Base-by-base conservation (phyloP, 2,329 filamentous ascomycete species). In the Arthrobotrys entomopaga region DNA sequence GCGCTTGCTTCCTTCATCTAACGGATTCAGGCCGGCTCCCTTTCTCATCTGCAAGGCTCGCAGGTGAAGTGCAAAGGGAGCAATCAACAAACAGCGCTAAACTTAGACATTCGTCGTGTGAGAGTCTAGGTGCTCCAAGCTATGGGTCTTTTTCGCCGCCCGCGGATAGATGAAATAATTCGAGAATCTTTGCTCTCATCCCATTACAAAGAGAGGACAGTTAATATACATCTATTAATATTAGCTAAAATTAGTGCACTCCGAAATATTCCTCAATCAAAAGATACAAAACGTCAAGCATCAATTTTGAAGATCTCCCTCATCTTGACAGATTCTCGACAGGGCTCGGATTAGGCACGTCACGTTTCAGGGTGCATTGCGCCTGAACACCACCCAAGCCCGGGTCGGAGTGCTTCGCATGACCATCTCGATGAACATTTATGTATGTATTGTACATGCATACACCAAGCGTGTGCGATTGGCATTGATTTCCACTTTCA, bases 301-400 rank as follows among this genome's bases (percentile, higher is more conserved):
- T 49, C 58, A 46, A 40, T 19, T 46, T n/a, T 40, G 46, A 57
- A 43, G 13, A 4, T 34, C 29, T 22, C 34, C 26, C 22, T 42
- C 20, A 43, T 54, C 38, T 57, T 40, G 52, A 42, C 52, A 19
- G 42, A 46, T 46, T 46, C 15, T 46, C 42, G 42, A 29, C 50
- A 20, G 46, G 20, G n/a, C 13, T 56, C 52, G 29, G 52, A 56
- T 65, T 38, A 58, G 61, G 61, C 54, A 66, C 57, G 61, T 73
- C 57, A 40, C 40, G 69, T 73, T 73, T 73, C 69, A 73, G 34
- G 50, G 40, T 60, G 69, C 61, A 73, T 73, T 66, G 69, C 61
- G 61, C 61, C 61, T 65, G 66, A 58, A 53, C 58, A 52, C 59
- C 58, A 46, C 22, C 65, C 52, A 65, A 73, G 61, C 56, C 56